Percentiles rank a stretch among this genome's conserved stretches.
These are phyloP conservation scores for Tuber indicum DNA, from an alignment of 495 filamentous ascomycete species.

Conservation along the genomic window DNA sequence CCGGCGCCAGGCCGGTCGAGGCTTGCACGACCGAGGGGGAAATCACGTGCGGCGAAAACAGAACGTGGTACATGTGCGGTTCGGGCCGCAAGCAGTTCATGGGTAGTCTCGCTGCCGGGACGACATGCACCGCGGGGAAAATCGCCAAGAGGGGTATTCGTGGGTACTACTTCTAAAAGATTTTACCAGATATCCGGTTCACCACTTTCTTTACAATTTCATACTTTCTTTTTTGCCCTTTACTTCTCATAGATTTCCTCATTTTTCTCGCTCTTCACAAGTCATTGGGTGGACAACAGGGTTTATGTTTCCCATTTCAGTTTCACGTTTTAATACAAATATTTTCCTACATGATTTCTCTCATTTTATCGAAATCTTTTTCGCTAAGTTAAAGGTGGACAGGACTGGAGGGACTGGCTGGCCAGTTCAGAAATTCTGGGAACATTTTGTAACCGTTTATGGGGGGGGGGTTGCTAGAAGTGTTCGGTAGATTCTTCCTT, in stretches of 20 bases:
- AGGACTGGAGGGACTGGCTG: neutral
- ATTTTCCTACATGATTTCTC: neutral
- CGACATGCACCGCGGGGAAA: conserved; percentile 8
- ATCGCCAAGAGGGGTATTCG: conserved; percentile 5
- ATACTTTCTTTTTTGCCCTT: neutral
- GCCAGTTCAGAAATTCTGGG: neutral
- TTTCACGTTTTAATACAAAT: neutral
- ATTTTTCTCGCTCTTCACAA: neutral
- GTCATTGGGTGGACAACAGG: neutral
- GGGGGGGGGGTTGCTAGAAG: neutral
- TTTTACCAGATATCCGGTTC: neutral
- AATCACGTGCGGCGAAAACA: conserved; percentile 7
- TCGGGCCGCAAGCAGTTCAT: conserved; percentile 13
- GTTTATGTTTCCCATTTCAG: neutral
- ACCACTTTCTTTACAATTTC: neutral
- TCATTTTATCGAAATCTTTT: neutral
- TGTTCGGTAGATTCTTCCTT: neutral
- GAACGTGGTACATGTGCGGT: conserved; percentile 25
- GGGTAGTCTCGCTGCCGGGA: conserved; percentile 10
- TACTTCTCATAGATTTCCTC: neutral
- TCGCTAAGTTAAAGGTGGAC: neutral
- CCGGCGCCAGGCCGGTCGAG: neutral
- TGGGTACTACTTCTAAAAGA: neutral
- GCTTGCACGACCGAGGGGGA: conserved; percentile 7
- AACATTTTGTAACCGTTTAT: neutral